Conservation (phyloP, 305 asterid genomes). For the Solanum hybrid region DNA sequence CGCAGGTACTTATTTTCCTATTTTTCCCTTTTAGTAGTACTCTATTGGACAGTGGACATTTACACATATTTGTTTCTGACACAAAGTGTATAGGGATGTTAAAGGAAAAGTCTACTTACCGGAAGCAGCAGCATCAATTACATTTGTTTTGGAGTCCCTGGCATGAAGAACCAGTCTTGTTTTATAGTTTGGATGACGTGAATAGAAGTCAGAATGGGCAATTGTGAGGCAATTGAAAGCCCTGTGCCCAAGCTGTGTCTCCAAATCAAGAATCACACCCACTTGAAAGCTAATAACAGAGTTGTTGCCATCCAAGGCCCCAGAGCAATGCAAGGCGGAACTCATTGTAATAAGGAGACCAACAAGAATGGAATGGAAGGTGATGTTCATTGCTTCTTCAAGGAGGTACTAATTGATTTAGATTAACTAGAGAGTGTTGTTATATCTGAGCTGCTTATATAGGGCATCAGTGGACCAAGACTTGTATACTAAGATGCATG, state of each 20-base stretch:
- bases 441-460: background rate
- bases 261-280: conserved; percentile 31
- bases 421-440: background rate
- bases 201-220: conserved; percentile 26
- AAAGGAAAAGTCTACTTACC: conserved; percentile 11
- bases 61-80: background rate
- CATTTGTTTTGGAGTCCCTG: conserved; percentile 20
- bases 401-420: background rate
- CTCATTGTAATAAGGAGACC: background rate
- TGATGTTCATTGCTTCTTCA: background rate
- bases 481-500: background rate
- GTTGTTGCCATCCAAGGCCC: background rate
- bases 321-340: background rate
- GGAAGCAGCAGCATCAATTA: conserved; percentile 22
- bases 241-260: conserved; percentile 20
- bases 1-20: background rate
- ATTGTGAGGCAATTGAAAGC: conserved; percentile 22
- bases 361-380: background rate
- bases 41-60: background rate
- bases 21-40: background rate
- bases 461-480: background rate
- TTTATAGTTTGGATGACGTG: conserved; percentile 9
- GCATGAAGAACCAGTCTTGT: conserved; percentile 21
- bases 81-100: background rate
- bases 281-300: conserved; percentile 11